Base-by-base conservation (phyloP, 345 rosid species). In the Acer saccharum region DNA sequence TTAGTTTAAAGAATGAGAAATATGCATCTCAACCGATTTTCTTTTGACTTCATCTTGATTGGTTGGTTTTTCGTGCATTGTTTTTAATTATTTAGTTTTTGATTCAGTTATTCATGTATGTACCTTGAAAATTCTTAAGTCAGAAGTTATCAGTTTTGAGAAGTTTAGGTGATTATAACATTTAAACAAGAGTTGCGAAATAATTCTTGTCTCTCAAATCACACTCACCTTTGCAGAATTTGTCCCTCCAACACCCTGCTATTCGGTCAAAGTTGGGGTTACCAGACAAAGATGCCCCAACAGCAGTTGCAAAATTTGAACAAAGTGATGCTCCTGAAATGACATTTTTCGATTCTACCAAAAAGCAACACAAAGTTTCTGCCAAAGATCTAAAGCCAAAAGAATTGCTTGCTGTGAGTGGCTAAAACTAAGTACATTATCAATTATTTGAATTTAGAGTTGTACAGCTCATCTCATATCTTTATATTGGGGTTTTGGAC, bases 251-350 rank as follows among this genome's bases (percentile, higher is more conserved):
- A 61, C 83, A 88, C 85, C 93, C 98, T 18, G 71, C 77, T 78
- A 81, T 91, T 71, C 87, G 89, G 71, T 77, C 82, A 69, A 93
- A 82, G 82, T 83, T 95, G 81, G 97, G 97, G 29, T 79, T 95
- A 78, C 89, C 88, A 76, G 82, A 63, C 43, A 79, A 67, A 68
- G 63, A 69, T 61, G 71, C 83, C 73, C 80, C 83, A 62, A 62
- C 79, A 76, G 75, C 65, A 68, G 75, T 77, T 48, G 74, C 74
- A 66, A 77, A 75, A 63, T 76, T 84, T 64, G 77, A 79, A 54
- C 62, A 81, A 72, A 73, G 73, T 11, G 76, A 8, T 52, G 65
- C 65, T 16, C 72, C 79, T 76, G 86, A 73, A 80, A 60, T 62
- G 1, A 50, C 77, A 68, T 70, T 80, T 65, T 78, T 69, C 65